These are phyloP conservation scores for Aspergillus vadensis DNA, from an alignment of 2,329 filamentous ascomycete species.

Conservation along the genomic window DNA sequence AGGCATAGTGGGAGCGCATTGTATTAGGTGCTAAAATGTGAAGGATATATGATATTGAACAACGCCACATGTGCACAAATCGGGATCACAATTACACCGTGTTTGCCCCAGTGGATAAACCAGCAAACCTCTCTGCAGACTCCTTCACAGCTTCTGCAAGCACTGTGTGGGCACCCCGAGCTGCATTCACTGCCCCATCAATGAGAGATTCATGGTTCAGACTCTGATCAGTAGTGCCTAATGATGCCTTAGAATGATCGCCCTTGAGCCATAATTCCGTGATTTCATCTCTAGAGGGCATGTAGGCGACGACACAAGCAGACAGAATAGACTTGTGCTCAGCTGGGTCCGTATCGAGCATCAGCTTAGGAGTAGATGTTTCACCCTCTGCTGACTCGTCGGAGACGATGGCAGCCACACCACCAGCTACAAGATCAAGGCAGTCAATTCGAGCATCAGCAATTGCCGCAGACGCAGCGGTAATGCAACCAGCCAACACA, in stretches of 20 bases:
- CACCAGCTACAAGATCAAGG: slow-evolving; percentile 84
- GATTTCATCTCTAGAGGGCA: slow-evolving; percentile 83
- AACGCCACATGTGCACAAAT: neutral
- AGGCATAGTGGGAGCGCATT: neutral
- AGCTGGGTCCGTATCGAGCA: slow-evolving; percentile 79
- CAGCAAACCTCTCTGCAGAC: slow-evolving; percentile 48
- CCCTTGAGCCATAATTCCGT: slow-evolving; percentile 96
- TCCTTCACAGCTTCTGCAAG: slow-evolving; percentile 64
- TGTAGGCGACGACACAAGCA: slow-evolving; percentile 86
- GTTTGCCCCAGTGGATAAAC: slow-evolving; percentile 17
- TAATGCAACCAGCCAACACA: slow-evolving; percentile 87
- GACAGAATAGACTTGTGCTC: slow-evolving; percentile 78
- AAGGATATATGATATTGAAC: slow-evolving; percentile 4
- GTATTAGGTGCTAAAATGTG: slow-evolving; percentile 7
- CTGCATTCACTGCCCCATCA: slow-evolving; percentile 65
- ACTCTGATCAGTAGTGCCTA: slow-evolving; percentile 38
- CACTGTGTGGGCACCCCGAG: slow-evolving; percentile 60
- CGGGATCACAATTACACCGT: neutral
- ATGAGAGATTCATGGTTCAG: slow-evolving; percentile 56
- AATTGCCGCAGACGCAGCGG: slow-evolving; percentile 87
- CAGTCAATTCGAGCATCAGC: slow-evolving; percentile 95
- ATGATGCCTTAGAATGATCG: slow-evolving; percentile 47
- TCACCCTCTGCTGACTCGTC: slow-evolving; percentile 28
- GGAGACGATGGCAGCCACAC: slow-evolving; percentile 79
- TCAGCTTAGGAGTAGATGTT: slow-evolving; percentile 35